phyloP scores from a whole-genome alignment of 306 rosid genomes.

The Rosa multiflora region DNA sequence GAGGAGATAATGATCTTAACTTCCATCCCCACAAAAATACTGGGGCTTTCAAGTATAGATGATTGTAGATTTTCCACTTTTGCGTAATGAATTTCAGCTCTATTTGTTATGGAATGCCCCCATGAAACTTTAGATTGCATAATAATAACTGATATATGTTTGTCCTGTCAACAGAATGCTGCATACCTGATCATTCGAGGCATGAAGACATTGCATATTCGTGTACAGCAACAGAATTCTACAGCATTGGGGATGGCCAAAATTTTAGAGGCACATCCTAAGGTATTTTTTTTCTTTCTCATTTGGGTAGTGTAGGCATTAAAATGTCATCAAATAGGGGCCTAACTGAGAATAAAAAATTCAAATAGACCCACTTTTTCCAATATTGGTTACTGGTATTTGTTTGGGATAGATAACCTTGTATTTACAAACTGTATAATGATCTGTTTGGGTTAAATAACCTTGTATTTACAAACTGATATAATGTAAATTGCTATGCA shows the following conservation, averaged over 20 bases:
- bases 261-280: constrained; percentile 97
- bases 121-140: not conserved
- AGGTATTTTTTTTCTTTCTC: constrained; percentile 38
- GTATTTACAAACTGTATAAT: constrained; percentile 22
- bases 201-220: constrained; percentile 95
- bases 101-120: not conserved
- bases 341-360: not conserved
- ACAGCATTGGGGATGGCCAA: constrained; percentile 80
- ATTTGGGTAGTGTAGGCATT: not conserved
- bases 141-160: not conserved
- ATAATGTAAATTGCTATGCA: constrained; percentile 34
- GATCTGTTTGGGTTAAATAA: not conserved
- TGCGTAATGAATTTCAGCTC: not conserved
- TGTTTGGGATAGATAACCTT: constrained; percentile 4
- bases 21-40: not conserved
- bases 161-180: constrained; percentile 68
- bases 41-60: not conserved
- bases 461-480: constrained; percentile 22
- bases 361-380: not conserved
- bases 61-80: not conserved
- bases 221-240: constrained; percentile 91
- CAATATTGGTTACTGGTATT: not conserved
- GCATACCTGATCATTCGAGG: constrained; percentile 94
- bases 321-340: not conserved
- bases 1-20: not conserved